Base-by-base conservation (phyloP, 768 basidiomycete species). In the Tricholoma matsutake region DNA sequence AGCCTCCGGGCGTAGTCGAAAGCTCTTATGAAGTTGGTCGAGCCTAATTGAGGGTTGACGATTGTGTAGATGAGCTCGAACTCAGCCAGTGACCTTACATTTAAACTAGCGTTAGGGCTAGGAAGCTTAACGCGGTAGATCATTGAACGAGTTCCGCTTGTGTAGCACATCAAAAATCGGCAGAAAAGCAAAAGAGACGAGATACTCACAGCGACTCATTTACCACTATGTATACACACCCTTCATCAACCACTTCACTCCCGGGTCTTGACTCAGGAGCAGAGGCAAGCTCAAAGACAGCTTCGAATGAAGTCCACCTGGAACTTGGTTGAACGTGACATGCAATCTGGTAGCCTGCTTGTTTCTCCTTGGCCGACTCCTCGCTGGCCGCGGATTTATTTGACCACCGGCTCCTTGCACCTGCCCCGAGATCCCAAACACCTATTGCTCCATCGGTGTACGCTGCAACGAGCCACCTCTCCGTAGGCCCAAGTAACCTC, bases 381-480 rank as follows among this genome's bases (percentile, higher is more conserved):
- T 56, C 66, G 58, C 43, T 31, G 28, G 41, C 6, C n/a, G 25
- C 25, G 6, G 61, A 34, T n/a, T 56, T 52, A 47, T 43, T 29
- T 68, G 14, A 49, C 5, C 13, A 25, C 25, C 11, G 5, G 13
- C 28, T 4, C 47, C 47, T n/a, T 49, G 28, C 47, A 60, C 57
- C 35, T 28, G 62, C 59, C 29, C 64, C 28, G 11, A 74, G 64
- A 63, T 83, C 80, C 76, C 80, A 83, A 0, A 84, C 65, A 52
- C 78, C 71, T 1, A 80, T 64, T 1, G 71, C 59, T 3, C 81
- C 79, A 59, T 81, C 78, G 16, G 66, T 66, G 61, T 80, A 82
- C 3, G 80, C 69, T 11, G 75, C 74, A 11, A 84, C 65, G 18
- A 85, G 69, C 82, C 81, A 85, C 39, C 77, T 69, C 54, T 83